phyloP scores from a whole-genome alignment of 768 basidiomycete species.

The Crassisporium funariophilum region DNA sequence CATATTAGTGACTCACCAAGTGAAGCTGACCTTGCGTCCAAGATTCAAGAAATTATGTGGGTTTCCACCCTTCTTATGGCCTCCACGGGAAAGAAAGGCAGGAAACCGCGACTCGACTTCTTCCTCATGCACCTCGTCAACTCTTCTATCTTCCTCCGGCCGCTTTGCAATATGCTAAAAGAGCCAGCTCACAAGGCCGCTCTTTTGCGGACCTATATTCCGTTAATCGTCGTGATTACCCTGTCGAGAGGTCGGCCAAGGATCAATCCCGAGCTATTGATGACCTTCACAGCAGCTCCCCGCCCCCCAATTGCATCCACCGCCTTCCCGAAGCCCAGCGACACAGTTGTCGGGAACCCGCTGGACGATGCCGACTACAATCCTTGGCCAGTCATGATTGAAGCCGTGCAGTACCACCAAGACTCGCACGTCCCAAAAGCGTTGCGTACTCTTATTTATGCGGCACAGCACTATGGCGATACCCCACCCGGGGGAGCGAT shows the following conservation, averaged over 20 bases:
- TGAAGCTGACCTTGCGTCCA: conserved; percentile 37
- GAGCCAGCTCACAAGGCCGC: conserved; percentile 41
- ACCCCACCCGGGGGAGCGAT: conserved; percentile 39
- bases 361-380: conserved; percentile 40
- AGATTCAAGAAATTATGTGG: conserved; percentile 55
- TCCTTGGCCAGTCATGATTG: conserved; percentile 54
- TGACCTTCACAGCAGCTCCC: conserved; percentile 46
- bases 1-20: conserved; percentile 33
- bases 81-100: conserved; percentile 46
- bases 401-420: conserved; percentile 47
- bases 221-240: conserved; percentile 34
- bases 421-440: conserved; percentile 56
- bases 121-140: conserved; percentile 64
- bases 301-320: conserved; percentile 33
- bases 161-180: conserved; percentile 36
- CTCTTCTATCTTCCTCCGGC: conserved; percentile 50
- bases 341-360: conserved; percentile 37
- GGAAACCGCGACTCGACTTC: conserved; percentile 54
- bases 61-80: conserved; percentile 47
- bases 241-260: conserved; percentile 51
- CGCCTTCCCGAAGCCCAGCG: conserved; percentile 8
- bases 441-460: conserved; percentile 49
- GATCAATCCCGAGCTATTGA: conserved; percentile 48
- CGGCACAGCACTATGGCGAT: conserved; percentile 48
- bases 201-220: conserved; percentile 46